phyloP scores from a whole-genome alignment of 148 eudicot species.

The Agrostemma githago region DNA sequence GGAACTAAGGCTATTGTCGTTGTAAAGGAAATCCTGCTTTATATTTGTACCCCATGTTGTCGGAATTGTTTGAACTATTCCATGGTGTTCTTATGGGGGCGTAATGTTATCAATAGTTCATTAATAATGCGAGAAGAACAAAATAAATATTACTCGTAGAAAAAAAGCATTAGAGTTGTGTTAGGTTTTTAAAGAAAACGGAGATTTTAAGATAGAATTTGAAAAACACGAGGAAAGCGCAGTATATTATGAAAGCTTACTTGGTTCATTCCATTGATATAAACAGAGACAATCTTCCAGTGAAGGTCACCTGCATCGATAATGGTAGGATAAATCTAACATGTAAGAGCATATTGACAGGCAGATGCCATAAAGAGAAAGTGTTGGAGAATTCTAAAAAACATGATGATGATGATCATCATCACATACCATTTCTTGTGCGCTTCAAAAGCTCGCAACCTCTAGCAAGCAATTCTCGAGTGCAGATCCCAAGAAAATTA shows the following conservation, averaged over 20 bases:
- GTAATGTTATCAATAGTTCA: too few relatives aligned
- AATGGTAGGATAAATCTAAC: neutral
- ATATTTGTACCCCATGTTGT: too few relatives aligned
- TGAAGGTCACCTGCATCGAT: constrained; percentile 79
- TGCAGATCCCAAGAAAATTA: constrained; percentile 75
- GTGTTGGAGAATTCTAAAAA: neutral
- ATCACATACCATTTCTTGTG: constrained; percentile 67
- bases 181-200: too few relatives aligned
- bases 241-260: constrained; percentile 24
- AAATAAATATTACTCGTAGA: too few relatives aligned
- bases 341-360: neutral
- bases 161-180: too few relatives aligned
- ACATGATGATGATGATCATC: neutral
- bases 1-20: too few relatives aligned
- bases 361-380: neutral
- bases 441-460: constrained; percentile 84
- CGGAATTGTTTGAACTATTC: too few relatives aligned
- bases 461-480: constrained; percentile 66
- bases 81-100: too few relatives aligned
- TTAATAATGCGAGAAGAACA: too few relatives aligned
- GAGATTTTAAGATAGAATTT: neutral
- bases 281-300: constrained; percentile 94
- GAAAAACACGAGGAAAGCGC: neutral
- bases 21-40: too few relatives aligned
- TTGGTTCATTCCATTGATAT: constrained; percentile 67